These are phyloP conservation scores for Mucor ambiguus DNA, from an alignment of 371 early-diverging fungal genomes.

Conservation along the genomic window DNA sequence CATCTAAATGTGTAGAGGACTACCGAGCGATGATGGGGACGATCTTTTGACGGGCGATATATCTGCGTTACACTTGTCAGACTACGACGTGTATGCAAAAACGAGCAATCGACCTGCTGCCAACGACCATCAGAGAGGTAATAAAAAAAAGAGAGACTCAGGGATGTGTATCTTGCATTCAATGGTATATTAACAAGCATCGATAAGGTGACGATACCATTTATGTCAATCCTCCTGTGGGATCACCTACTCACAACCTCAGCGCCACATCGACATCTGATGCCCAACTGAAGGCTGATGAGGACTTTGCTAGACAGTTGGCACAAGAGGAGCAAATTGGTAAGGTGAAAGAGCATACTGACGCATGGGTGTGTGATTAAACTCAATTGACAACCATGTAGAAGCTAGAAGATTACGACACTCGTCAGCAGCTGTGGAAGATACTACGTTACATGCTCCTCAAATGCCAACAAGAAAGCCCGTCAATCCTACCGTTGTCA, in stretches of 20 bases:
- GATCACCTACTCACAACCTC: not conserved
- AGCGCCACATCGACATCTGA: constrained; percentile 23
- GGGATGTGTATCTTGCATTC: not conserved
- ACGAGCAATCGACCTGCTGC: constrained; percentile 20
- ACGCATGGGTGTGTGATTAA: not conserved
- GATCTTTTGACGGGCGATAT: constrained; percentile 51
- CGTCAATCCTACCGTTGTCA: constrained; percentile 16
- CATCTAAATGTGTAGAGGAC: constrained; percentile 23
- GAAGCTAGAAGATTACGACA: constrained; percentile 11
- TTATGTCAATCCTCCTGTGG: constrained; percentile 28
- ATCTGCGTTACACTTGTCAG: constrained; percentile 52
- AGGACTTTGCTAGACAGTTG: constrained; percentile 46
- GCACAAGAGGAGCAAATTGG: constrained; percentile 33
- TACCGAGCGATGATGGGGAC: constrained; percentile 50
- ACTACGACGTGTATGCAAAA: constrained; percentile 51
- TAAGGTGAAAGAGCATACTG: not conserved
- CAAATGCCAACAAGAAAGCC: constrained; percentile 20
- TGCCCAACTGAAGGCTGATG: constrained; percentile 48
- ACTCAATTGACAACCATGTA: not conserved
- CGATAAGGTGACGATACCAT: constrained; percentile 21
- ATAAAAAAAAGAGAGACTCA: not conserved
- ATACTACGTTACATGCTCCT: not conserved
- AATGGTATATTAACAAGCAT: not conserved
- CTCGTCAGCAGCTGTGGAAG: constrained; percentile 5
- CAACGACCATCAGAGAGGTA: constrained; percentile 8